Conservation (phyloP, 2,329 filamentous ascomycete species). For the Cytospora piceicola region DNA sequence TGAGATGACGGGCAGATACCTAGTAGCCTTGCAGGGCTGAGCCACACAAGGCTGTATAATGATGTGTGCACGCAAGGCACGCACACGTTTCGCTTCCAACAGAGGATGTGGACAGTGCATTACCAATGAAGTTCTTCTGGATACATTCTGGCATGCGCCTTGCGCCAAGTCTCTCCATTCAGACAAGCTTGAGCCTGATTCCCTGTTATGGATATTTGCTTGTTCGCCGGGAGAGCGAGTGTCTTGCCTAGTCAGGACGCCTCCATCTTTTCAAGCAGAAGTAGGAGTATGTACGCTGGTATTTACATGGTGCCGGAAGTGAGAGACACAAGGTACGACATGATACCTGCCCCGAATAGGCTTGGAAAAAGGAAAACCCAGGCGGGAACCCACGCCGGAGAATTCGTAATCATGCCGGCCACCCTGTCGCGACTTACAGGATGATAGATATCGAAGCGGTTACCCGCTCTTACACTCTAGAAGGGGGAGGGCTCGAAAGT, state of each 20-base stretch:
- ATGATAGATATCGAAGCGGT: conserved; percentile 13
- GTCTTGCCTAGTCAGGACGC: neutral
- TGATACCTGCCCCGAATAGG: neutral
- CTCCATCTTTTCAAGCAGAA: neutral
- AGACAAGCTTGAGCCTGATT: neutral
- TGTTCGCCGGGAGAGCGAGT: neutral
- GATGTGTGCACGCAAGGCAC: neutral
- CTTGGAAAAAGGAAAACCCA: neutral
- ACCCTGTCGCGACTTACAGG: conserved; percentile 13
- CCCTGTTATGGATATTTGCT: neutral
- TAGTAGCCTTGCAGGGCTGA: conserved; percentile 29
- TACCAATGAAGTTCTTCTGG: neutral
- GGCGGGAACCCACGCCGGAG: conserved; percentile 22
- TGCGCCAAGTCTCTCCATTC: neutral
- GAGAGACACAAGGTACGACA: neutral
- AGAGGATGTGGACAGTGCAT: neutral
- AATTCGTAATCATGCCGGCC: conserved; percentile 20
- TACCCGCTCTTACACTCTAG: conserved; percentile 18
- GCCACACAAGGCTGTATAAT: conserved; percentile 10
- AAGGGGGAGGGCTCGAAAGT: neutral
- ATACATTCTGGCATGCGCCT: no score
- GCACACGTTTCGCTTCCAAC: no score
- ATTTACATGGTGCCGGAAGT: neutral
- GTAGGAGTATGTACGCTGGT: neutral
- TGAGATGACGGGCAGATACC: conserved; percentile 6